Base-by-base conservation (phyloP, 1,284 basidiomycete genomes). In the Malassezia globosa region DNA sequence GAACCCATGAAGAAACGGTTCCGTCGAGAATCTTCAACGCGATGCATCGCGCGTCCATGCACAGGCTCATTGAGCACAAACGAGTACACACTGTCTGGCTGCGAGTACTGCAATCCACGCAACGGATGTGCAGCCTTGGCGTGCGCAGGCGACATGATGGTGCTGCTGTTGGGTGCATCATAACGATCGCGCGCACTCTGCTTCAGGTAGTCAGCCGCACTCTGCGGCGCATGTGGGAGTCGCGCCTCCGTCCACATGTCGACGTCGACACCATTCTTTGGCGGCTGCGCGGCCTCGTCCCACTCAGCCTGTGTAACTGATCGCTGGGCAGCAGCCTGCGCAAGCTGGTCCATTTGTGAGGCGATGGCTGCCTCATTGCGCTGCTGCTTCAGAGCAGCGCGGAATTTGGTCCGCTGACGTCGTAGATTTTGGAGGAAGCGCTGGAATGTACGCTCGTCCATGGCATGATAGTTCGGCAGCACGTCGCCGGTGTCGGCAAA, bases 1-100 rank as follows among this genome's bases (percentile, higher is more conserved):
- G 50, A 33, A 31, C 44, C 44, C 24, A 52, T 35, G 34, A 46
- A 46, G 50, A 46, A 52, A 27, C 50, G 50, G 26, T 45, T 46
- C 21, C 50, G 50, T 29, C 50, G 37, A 3, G 24, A 21, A 16
- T 52, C 44, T 37, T 52, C 50, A 18, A 42, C 42, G 18, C 38
- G 47, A 46, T 64, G 60, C 21, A 68, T 38, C 7, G 62, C 60
- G 11, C 62, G 49, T 14, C 59, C 66, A 1, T 55, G 63, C 4
- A 62, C 2, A 10, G 59, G 58, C 35, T 61, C 60, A 25, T 54
- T 51, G 11, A 69, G 53, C 22, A 66, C 25, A 29, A 40, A 26
- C 5, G 64, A 36, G 47, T 60, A 64, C 53, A 69, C 63, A 7
- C 43, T 46, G 49, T 69, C 66, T 8, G 66, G 66, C 44, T 61